Evolutionary conservation across 345 rosid genomes (phyloP), one percentile per base, ranked within the genome.

Genomic region (Boechera divaricarpa): DNA sequence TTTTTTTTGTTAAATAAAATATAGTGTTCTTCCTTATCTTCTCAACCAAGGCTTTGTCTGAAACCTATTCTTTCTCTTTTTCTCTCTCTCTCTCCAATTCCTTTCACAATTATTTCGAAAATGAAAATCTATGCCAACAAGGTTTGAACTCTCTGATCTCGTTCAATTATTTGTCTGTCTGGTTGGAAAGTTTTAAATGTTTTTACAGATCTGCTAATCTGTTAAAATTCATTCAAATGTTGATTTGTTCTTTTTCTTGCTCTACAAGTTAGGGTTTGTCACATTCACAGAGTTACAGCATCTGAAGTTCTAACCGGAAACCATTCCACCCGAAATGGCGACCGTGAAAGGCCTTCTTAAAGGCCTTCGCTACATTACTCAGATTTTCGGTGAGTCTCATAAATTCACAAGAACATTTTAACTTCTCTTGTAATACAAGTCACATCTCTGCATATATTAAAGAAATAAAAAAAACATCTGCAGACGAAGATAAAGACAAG

Each of bases 301-400:
- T 67, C 67, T 75, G n/a, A 76, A 60, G 15, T 3, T 60, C 13
- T 76, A 69, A 61, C 61, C 44, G 24, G 36, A 67, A 66, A 57
- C 10, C 35, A 41, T 63, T 52, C 70, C 45, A 63, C 33, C 77
- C 16, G 60, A 59, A 6, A 76, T 78, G 81, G 13, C 77, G 35
- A 83, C 73, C 58, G 80, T 89, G 78, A 87, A 86, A 81, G 93
- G 91, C 67, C 72, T 91, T 60, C 38, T 85, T 1, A 87, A 80
- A 81, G 89, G 97, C 61, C 67, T 91, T 2, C 86, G 82, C 64
- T 83, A 79, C 70, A 79, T 91, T 15, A 59, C 85, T 29, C 88
- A 86, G 5, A 84, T 86, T 13, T 89, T 89, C 41, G 89, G 92
- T 89, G 44, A 15, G 83, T 65, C n/a, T 16, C 51, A 36, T 31